A percentile compares a stretch with the other conserved stretches of the same genome.
phyloP scores from a whole-genome alignment of 2,329 filamentous ascomycete genomes.

The Arthrobotrys musiformis region DNA sequence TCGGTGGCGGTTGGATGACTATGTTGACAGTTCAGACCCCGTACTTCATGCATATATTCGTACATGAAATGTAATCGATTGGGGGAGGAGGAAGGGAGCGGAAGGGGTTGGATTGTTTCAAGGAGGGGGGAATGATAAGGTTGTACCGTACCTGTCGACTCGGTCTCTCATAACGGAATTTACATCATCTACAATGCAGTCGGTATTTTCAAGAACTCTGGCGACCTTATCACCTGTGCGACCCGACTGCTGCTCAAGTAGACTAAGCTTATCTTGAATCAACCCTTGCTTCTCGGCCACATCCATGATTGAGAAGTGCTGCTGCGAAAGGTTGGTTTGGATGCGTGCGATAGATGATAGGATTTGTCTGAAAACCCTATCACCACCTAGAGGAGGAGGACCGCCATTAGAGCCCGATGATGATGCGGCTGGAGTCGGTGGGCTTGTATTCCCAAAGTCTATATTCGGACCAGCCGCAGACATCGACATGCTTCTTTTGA shows the following conservation, averaged over 20 bases:
- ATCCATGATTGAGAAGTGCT: conserved; percentile 53
- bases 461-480: conserved; percentile 45
- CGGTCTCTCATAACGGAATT: conserved; percentile 55
- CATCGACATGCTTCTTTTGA: conserved; percentile 56
- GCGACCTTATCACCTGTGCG: conserved; percentile 35
- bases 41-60: conserved; percentile 23
- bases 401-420: conserved; percentile 48
- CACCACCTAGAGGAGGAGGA: conserved; percentile 40
- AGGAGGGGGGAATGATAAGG: conserved; percentile 5
- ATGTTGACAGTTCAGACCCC: conserved; percentile 55
- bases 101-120: conserved; percentile 12
- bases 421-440: conserved; percentile 50
- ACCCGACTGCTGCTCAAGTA: conserved; percentile 52
- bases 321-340: conserved; percentile 53
- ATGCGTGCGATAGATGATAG: conserved; percentile 53
- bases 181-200: conserved; percentile 55
- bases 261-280: conserved; percentile 52
- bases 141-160: conserved; percentile 55
- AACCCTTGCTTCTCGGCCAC: conserved; percentile 53
- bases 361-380: conserved; percentile 49
- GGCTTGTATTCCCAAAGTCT: conserved; percentile 55
- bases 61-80: conserved; percentile 29
- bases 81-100: conserved; percentile 2
- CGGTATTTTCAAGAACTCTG: conserved; percentile 54
- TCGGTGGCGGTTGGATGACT: conserved; percentile 46